Evolutionary conservation across 441 rosid genomes (phyloP).

Genomic region (Syzygium syzygioides): DNA sequence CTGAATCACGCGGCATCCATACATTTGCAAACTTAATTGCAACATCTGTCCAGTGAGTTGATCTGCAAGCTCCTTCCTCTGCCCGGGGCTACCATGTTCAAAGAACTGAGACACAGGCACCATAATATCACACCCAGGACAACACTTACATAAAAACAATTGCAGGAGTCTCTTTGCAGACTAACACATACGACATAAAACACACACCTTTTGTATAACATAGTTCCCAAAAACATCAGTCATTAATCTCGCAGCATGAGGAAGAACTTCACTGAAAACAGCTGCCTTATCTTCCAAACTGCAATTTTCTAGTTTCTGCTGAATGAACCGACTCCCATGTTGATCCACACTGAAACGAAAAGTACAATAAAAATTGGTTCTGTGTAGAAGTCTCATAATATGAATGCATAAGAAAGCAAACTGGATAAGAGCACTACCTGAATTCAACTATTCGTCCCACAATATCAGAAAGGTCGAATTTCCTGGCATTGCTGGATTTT

Average conservation of each 20-base stretch:
- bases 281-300: slow-evolving; percentile 51
- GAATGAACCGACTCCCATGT: slow-evolving; percentile 79
- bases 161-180: not conserved
- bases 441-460: slow-evolving; percentile 68
- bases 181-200: not conserved
- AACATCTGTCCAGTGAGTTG: slow-evolving; percentile 64
- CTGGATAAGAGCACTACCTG: slow-evolving; percentile 37
- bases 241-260: slow-evolving; percentile 61
- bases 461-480: slow-evolving; percentile 62
- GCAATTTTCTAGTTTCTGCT: slow-evolving; percentile 65
- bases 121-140: slow-evolving; percentile 3
- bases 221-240: slow-evolving; percentile 76
- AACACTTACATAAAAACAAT: not conserved
- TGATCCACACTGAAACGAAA: slow-evolving; percentile 58
- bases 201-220: slow-evolving; percentile 61
- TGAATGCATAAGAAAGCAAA: slow-evolving; percentile 9
- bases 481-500: slow-evolving; percentile 56
- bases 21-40: slow-evolving; percentile 71
- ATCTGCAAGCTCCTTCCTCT: slow-evolving; percentile 58
- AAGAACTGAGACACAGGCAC: slow-evolving; percentile 43
- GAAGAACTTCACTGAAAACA: slow-evolving; percentile 63
- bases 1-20: slow-evolving; percentile 79
- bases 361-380: slow-evolving; percentile 10
- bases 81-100: slow-evolving; percentile 57
- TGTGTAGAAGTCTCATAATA: not conserved